Conservation (phyloP, 805 yeast genomes). For the Metschnikowia proteae region DNA sequence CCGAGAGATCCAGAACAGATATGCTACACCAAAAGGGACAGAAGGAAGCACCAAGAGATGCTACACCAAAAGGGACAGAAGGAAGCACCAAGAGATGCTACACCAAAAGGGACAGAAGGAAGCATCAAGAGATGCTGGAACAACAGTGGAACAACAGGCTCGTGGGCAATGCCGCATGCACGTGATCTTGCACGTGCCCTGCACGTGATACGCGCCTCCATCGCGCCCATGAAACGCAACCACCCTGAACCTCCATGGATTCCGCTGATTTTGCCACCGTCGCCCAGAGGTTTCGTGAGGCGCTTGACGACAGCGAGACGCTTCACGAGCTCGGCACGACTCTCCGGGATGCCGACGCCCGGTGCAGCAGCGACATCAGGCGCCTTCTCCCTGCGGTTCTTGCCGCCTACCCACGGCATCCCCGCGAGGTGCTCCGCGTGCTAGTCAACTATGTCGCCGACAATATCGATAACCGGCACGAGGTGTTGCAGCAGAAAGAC, state of each 20-base stretch:
- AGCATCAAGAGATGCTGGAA: too few species aligned
- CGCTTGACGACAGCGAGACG: neutral
- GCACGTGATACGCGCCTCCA: neutral
- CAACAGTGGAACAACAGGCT: too few species aligned
- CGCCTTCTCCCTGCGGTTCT: conserved; percentile 13
- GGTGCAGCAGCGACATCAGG: conserved; percentile 13
- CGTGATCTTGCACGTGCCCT: neutral
- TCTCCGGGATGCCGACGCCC: conserved; percentile 20
- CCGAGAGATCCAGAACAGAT: too few species aligned
- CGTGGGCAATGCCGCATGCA: neutral
- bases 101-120: too few species aligned
- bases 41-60: too few species aligned
- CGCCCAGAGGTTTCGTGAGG: neutral
- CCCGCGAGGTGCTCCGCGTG: conserved; percentile 25
- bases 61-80: too few species aligned
- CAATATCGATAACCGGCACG: conserved; percentile 23
- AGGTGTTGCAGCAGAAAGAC: conserved; percentile 4
- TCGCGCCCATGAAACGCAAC: neutral
- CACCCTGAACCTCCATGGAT: neutral
- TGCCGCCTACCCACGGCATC: conserved; percentile 5
- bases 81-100: too few species aligned
- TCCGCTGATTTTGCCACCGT: neutral
- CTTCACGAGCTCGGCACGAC: conserved; percentile 14
- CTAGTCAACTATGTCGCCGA: conserved; percentile 36
- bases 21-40: too few species aligned